These are phyloP conservation scores for Russula vinacea DNA, from an alignment of 768 basidiomycete species.

Conservation along the genomic window DNA sequence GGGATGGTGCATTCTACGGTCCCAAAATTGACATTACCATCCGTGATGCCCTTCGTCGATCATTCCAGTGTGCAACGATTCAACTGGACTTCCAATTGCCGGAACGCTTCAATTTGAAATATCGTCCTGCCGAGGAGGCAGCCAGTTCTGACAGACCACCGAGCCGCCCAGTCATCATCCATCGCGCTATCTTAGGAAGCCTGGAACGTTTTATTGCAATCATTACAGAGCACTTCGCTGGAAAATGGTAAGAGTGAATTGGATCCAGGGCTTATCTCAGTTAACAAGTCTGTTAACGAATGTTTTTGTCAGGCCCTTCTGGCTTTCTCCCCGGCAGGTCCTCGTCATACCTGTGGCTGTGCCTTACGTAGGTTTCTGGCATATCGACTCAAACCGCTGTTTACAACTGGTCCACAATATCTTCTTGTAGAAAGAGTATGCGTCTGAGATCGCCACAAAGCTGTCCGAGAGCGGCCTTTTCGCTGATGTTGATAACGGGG, in stretches of 20 bases:
- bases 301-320: conserved; percentile 74
- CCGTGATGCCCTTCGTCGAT: conserved; percentile 84
- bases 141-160: conserved; percentile 53
- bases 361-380: conserved; percentile 64
- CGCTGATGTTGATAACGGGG: conserved; percentile 89
- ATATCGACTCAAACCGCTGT: background rate
- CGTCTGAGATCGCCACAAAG: conserved; percentile 68
- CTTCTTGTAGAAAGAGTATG: conserved; percentile 75
- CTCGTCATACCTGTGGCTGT: conserved; percentile 90
- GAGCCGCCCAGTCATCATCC: conserved; percentile 92
- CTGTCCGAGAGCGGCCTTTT: conserved; percentile 71
- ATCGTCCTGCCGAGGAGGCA: conserved; percentile 73
- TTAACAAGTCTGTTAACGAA: background rate
- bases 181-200: conserved; percentile 92
- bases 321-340: conserved; percentile 95
- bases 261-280: background rate
- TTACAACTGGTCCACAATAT: background rate
- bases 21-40: conserved; percentile 99
- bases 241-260: conserved; percentile 71
- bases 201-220: conserved; percentile 96
- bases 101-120: conserved; percentile 92
- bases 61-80: conserved; percentile 98
- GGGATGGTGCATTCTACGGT: conserved; percentile 99
- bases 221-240: conserved; percentile 94
- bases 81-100: conserved; percentile 99